phyloP scores from a whole-genome alignment of 176 grass and related monocot species.

The Paspalum notatum region DNA sequence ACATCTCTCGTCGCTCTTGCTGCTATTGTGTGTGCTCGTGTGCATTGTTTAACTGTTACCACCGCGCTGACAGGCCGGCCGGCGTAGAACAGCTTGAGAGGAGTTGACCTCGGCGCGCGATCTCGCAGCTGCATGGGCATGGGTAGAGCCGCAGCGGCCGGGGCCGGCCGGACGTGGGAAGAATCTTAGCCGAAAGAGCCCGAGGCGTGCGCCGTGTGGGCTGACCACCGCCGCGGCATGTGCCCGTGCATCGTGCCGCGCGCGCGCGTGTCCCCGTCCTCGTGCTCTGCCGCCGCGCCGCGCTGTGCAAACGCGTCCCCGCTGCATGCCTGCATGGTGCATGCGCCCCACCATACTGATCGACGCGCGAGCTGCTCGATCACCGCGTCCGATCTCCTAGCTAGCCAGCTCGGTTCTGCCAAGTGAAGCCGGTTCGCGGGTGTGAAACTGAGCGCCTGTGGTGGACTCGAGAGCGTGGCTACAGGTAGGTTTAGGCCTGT shows the following conservation, averaged over 20 bases:
- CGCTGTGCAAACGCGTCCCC: constrained; percentile 9
- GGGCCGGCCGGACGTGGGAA: not conserved
- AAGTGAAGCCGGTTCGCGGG: not conserved
- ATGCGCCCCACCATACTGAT: too few relatives aligned
- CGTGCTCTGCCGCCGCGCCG: not conserved
- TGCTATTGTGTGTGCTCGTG: not conserved
- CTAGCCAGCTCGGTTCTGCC: not conserved
- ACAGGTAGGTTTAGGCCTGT: not conserved
- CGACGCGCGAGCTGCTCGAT: not conserved
- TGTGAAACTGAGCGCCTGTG: constrained; percentile 20
- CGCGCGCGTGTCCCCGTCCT: constrained; percentile 17
- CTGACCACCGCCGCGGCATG: constrained; percentile 19
- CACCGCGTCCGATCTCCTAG: not conserved
- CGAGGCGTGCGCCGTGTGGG: not conserved
- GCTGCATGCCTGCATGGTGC: not conserved
- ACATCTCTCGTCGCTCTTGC: constrained; percentile 35
- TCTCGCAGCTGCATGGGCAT: not conserved
- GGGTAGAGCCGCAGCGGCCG: not conserved
- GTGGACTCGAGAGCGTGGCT: not conserved
- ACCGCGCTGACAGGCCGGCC: not conserved
- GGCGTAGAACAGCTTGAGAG: not conserved
- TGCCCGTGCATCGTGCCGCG: constrained; percentile 35
- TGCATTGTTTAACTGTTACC: not conserved
- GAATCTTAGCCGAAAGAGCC: constrained; percentile 9
- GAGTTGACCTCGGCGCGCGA: constrained; percentile 44